Evolutionary conservation across 2,329 filamentous ascomycete species (phyloP), one percentile per base, ranked within the genome.

Genomic region (Colletotrichum liaoningense): DNA sequence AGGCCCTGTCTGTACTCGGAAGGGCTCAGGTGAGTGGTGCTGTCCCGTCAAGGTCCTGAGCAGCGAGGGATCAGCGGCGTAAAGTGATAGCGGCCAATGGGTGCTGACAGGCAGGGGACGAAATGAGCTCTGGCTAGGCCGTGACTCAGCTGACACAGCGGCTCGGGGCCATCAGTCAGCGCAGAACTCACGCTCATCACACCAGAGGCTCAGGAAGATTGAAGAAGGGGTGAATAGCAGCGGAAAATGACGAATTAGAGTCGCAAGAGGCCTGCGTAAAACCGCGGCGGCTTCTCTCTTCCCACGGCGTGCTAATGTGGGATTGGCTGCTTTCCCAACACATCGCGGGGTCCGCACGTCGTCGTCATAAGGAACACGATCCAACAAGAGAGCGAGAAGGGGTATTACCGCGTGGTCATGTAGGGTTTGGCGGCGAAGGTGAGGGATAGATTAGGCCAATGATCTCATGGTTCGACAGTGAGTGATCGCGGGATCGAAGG

Each of bases 111-210:
- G 33, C 71, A 65, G 60, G 67, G 59, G 55, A 19, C n/a, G 38
- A n/a, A 70, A 56, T 52, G 60, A 64, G 55, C 59, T 72, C 58
- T 60, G 66, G 55, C 57, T 64, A 60, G 66, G 42, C 28, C 60
- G 55, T 57, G 62, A 62, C 67, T 73, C 71, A 70, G 71, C 71
- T 73, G 67, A 73, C 60, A 28, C 42, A 69, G 54, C 33, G 58
- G 22, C 38, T 60, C 35, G 52, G 54, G 65, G 59, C 58, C 30
- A 33, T 54, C 26, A 63, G 33, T 58, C 24, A 33, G 42, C 59
- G 30, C 26, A n/a, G 64, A 24, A 24, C 35, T 69, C 30, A 30
- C 33, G 26, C 33, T 42, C 49, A 16, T 33, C n/a, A n/a, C 8
- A n/a, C 42, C 42, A 49, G 42, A 64, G 62, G 57, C 33, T 26